phyloP scores from a whole-genome alignment of 495 filamentous ascomycete species.

The Bathelium albidoporum region DNA sequence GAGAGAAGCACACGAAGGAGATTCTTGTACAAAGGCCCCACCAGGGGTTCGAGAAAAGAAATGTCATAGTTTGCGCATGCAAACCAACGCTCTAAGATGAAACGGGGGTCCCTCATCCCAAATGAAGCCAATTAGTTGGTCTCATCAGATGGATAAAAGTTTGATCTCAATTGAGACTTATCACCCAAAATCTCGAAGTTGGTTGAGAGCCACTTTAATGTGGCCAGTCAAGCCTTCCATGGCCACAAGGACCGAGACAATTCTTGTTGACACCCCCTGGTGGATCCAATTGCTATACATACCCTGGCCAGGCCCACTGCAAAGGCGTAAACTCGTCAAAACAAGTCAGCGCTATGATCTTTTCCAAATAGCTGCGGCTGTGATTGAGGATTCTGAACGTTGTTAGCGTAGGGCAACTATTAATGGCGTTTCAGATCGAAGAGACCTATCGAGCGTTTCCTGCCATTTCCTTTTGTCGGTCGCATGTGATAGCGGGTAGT shows the following conservation, averaged over 20 bases:
- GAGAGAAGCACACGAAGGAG: neutral
- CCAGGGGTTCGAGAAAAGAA: neutral
- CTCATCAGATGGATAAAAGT: neutral
- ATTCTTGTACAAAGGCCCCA: neutral
- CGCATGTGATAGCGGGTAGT: conserved; percentile 4
- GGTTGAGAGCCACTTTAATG: neutral
- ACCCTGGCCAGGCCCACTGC: conserved; percentile 12
- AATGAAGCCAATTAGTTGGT: neutral
- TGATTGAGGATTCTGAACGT: neutral
- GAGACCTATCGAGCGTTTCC: conserved; percentile 4
- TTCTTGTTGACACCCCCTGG: neutral
- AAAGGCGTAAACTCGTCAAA: conserved; percentile 5
- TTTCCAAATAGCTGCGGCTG: neutral
- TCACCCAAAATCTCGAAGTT: neutral
- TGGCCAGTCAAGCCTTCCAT: neutral
- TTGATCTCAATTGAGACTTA: neutral
- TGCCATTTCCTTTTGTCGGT: conserved; percentile 4
- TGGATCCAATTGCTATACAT: neutral
- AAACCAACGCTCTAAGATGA: neutral
- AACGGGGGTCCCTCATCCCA: neutral
- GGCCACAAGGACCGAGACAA: neutral
- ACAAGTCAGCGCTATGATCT: conserved; percentile 3
- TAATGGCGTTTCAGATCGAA: conserved; percentile 6
- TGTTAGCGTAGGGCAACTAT: neutral
- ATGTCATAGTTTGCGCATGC: neutral